Conservation (phyloP, 2,329 filamentous ascomycete genomes). For the Epichloe bromicola region DNA sequence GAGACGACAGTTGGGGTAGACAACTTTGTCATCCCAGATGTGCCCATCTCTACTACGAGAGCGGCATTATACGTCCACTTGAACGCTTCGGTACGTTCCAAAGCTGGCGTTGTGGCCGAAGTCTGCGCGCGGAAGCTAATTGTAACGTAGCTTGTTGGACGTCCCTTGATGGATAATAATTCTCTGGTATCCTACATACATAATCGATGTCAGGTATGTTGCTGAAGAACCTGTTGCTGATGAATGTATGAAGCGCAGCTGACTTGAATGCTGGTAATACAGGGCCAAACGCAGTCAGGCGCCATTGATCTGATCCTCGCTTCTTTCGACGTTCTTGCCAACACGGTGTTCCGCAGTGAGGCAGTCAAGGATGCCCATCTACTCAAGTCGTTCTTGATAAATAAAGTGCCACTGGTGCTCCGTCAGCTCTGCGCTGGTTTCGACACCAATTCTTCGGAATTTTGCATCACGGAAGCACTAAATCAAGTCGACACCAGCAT, state of each 20-base stretch:
- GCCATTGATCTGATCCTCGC: constrained; percentile 75
- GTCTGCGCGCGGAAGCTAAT: neutral
- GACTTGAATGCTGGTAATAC: neutral
- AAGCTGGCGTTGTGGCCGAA: neutral
- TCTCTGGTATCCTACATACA: constrained; percentile 68
- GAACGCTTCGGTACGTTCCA: constrained; percentile 55
- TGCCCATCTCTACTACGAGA: constrained; percentile 61
- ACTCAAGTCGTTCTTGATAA: constrained; percentile 75
- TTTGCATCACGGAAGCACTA: constrained; percentile 57
- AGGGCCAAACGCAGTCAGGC: constrained; percentile 66
- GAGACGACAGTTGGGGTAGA: constrained; percentile 44
- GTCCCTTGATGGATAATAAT: constrained; percentile 72
- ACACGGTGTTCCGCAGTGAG: constrained; percentile 60
- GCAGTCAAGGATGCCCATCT: constrained; percentile 50
- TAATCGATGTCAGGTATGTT: constrained; percentile 62
- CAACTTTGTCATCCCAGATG: constrained; percentile 44
- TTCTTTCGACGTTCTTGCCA: constrained; percentile 80
- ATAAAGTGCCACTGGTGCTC: constrained; percentile 45
- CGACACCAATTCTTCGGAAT: constrained; percentile 62
- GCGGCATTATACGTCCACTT: constrained; percentile 78
- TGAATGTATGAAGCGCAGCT: constrained; percentile 2
- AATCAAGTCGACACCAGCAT: constrained; percentile 71
- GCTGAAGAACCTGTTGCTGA: neutral
- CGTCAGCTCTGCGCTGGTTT: constrained; percentile 36
- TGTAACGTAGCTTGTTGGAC: constrained; percentile 52